Evolutionary conservation across 2,329 filamentous ascomycete genomes (phyloP).

Genomic region (Cladophialophora immunda): DNA sequence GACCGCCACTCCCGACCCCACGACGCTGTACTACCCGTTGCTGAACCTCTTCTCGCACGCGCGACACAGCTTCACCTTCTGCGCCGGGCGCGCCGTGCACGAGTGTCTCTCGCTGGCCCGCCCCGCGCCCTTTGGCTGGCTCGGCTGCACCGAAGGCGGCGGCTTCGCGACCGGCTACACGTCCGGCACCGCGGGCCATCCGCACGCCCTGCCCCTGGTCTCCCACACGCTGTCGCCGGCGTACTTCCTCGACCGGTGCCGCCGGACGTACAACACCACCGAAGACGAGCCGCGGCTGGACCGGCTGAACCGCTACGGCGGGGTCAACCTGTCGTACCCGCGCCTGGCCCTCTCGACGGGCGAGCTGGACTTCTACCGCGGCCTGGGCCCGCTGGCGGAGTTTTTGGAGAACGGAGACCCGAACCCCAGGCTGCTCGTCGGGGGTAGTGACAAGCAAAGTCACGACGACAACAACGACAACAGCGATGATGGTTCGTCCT

Average conservation of each 20-base stretch:
- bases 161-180: constrained; percentile 21
- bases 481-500: neutral
- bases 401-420: constrained; percentile 8
- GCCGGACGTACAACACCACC: constrained; percentile 73
- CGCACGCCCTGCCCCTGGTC: constrained; percentile 66
- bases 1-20: constrained; percentile 12
- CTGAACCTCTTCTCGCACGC: constrained; percentile 17
- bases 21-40: constrained; percentile 10
- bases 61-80: constrained; percentile 3
- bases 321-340: constrained; percentile 74
- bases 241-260: constrained; percentile 70
- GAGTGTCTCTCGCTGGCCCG: constrained; percentile 2
- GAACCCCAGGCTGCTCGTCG: neutral
- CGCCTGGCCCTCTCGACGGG: constrained; percentile 81
- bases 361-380: constrained; percentile 80
- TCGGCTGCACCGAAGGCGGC: constrained; percentile 19
- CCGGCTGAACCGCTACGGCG: constrained; percentile 78
- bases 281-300: constrained; percentile 68
- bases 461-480: neutral
- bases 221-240: constrained; percentile 73
- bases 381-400: constrained; percentile 72
- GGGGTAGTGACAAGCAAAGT: too few relatives aligned
- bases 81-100: neutral
- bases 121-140: neutral
- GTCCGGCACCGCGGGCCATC: constrained; percentile 13